Evolutionary conservation across 1,284 basidiomycete genomes (phyloP).

Genomic region (Cutaneotrichosporon mucoides): DNA sequence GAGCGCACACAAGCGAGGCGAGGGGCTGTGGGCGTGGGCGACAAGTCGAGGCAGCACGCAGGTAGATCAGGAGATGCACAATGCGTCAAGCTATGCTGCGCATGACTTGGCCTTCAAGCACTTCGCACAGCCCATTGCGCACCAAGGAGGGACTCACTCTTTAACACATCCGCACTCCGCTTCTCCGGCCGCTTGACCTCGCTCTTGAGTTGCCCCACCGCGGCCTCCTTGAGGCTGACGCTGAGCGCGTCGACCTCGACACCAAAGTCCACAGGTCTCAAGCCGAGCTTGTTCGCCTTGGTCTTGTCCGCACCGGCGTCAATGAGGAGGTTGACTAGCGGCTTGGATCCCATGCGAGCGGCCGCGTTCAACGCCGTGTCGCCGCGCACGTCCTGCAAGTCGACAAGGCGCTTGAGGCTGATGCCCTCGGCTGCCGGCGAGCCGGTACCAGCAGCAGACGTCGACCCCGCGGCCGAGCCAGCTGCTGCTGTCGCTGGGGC

Average conservation of each 20-base stretch:
- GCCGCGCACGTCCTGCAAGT: conserved; percentile 92
- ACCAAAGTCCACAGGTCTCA: conserved; percentile 90
- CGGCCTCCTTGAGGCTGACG: conserved; percentile 67
- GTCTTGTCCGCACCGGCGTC: conserved; percentile 91
- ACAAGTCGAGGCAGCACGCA: no score
- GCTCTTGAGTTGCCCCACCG: conserved; percentile 63
- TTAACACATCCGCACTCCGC: conserved; percentile 83
- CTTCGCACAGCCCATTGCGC: no score
- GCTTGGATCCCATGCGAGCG: conserved; percentile 85
- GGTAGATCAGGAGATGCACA: no score
- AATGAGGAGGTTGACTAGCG: conserved; percentile 78
- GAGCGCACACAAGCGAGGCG: not conserved
- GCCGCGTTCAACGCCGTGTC: conserved; percentile 96
- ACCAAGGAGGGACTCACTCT: conserved; percentile 55
- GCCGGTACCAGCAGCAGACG: no score
- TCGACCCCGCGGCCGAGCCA: no score
- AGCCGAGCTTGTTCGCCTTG: conserved; percentile 87
- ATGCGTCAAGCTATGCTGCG: no score
- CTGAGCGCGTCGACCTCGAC: conserved; percentile 66
- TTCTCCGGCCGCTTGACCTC: conserved; percentile 70
- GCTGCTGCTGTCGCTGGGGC: no score
- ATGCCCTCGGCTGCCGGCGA: conserved; percentile 17
- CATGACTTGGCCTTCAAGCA: no score
- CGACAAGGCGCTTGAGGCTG: conserved; percentile 69
- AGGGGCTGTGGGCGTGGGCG: no score